A percentile compares a stretch with the other conserved stretches of the same genome.
phyloP scores from a whole-genome alignment of 257 asterid genomes.

The Prunella vulgaris region DNA sequence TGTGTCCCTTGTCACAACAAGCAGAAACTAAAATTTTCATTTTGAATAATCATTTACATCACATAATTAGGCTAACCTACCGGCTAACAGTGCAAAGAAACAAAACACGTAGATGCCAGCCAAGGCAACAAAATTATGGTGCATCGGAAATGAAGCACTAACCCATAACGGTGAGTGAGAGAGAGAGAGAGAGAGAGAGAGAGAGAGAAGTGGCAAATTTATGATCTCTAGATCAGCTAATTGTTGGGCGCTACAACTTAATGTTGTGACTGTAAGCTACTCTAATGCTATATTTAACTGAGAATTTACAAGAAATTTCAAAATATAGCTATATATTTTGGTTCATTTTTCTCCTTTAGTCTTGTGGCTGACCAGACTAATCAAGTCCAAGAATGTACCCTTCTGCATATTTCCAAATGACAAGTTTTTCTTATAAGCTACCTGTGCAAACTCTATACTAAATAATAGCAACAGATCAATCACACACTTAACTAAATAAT shows the following conservation, averaged over 20 bases:
- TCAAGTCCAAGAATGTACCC: constrained; percentile 11
- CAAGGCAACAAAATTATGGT: neutral
- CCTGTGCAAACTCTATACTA: neutral
- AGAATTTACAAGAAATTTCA: neutral
- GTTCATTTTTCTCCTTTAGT: neutral
- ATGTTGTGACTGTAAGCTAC: neutral
- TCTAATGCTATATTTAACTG: neutral
- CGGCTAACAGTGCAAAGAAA: neutral
- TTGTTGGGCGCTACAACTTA: neutral
- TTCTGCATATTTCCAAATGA: neutral
- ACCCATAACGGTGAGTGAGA: neutral
- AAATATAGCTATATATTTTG: neutral
- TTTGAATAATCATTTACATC: neutral
- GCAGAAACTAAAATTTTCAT: neutral
- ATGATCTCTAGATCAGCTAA: neutral
- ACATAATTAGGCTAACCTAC: constrained; percentile 4
- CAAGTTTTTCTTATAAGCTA: neutral
- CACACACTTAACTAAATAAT: constrained; percentile 4
- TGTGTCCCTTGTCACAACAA: neutral
- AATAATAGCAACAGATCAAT: constrained; percentile 2
- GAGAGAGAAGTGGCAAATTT: no score
- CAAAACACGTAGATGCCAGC: neutral
- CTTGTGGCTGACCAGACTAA: neutral
- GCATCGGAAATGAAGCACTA: neutral
- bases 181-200: neutral